Conservation (phyloP, 2,329 filamentous ascomycete species). For the Botrytis fabae region DNA sequence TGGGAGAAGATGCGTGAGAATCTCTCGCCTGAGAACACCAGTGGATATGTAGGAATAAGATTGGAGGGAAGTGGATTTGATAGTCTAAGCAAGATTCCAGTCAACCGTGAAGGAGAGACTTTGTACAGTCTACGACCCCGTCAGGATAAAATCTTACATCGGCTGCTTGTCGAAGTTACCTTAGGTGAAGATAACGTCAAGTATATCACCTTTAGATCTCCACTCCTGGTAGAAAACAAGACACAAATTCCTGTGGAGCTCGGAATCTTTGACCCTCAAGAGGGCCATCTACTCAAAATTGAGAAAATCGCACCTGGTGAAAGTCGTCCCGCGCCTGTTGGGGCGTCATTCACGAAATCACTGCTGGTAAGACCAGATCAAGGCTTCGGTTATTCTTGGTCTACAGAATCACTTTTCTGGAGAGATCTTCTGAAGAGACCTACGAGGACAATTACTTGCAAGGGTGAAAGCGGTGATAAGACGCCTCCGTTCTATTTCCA, state of each 20-base stretch:
- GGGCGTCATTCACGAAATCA: conserved; percentile 86
- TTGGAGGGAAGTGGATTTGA: conserved; percentile 96
- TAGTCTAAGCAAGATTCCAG: conserved; percentile 78
- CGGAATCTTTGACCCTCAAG: conserved; percentile 82
- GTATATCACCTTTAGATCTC: conserved; percentile 93
- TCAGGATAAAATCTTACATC: conserved; percentile 80
- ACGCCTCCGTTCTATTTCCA: conserved; percentile 93
- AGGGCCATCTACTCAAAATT: conserved; percentile 91
- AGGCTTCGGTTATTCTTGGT: conserved; percentile 96
- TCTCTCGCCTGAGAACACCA: conserved; percentile 77
- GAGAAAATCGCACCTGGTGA: conserved; percentile 96
- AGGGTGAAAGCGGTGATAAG: conserved; percentile 77
- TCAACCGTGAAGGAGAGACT: conserved; percentile 92
- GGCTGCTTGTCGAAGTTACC: conserved; percentile 86
- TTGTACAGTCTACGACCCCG: conserved; percentile 87
- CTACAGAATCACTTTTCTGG: conserved; percentile 87
- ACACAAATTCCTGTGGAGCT: conserved; percentile 95
- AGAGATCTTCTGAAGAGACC: conserved; percentile 82
- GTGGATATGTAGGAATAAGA: conserved; percentile 76
- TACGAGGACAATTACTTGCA: conserved; percentile 84
- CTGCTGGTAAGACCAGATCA: conserved; percentile 87
- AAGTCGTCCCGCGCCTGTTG: conserved; percentile 84
- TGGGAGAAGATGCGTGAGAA: conserved; percentile 96
- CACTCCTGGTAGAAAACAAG: conserved; percentile 88
- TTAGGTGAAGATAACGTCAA: conserved; percentile 96